phyloP scores from a whole-genome alignment of 225 moss, liverwort and hornwort species.

The Neckera pumila region DNA sequence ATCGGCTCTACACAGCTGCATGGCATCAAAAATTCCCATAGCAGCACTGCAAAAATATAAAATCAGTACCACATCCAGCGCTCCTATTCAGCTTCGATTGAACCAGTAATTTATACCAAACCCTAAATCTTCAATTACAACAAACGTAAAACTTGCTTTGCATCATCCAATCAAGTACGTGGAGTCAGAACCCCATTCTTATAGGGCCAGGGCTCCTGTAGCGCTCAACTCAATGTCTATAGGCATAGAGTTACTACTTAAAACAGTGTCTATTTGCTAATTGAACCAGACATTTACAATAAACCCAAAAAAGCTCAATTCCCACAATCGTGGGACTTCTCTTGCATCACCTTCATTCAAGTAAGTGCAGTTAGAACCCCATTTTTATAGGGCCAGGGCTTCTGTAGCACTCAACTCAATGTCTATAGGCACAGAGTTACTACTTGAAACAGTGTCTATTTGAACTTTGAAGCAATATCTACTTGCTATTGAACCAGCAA shows the following conservation, averaged over 20 bases:
- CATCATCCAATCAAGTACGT: not conserved
- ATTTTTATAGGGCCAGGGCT: not conserved
- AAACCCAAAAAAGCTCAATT: not conserved
- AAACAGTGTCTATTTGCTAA: not conserved
- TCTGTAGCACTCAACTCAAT: not conserved
- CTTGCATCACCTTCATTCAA: not conserved
- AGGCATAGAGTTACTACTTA: not conserved
- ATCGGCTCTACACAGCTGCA: constrained; percentile 85
- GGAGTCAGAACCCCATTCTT: not conserved
- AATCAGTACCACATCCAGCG: not conserved
- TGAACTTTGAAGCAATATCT: not conserved
- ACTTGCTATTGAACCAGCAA: not conserved
- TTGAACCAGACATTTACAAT: not conserved
- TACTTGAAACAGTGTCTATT: not conserved
- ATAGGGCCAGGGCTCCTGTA: not conserved
- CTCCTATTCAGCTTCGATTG: not conserved
- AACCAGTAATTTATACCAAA: not conserved
- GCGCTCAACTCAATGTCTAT: not conserved
- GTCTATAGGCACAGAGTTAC: not conserved
- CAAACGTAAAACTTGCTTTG: not conserved
- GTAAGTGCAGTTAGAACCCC: not conserved
- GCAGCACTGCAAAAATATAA: constrained; percentile 62
- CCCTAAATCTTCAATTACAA: not conserved
- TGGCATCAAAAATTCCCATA: constrained; percentile 94
- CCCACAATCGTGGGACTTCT: not conserved